Base-by-base conservation (phyloP, 1,139 yeast genomes). In the Candida tetrigidarum region DNA sequence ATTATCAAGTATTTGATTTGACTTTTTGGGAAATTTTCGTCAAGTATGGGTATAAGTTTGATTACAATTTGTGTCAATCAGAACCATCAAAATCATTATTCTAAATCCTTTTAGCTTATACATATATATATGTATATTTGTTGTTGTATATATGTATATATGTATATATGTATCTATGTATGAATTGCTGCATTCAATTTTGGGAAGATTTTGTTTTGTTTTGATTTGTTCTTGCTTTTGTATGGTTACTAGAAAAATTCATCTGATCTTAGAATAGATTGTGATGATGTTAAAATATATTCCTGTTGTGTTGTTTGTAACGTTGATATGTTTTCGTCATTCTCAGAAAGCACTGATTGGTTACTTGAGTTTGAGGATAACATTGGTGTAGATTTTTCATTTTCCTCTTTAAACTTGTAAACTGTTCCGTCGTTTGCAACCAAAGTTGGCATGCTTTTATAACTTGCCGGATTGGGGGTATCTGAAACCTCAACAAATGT, bases 1-100 rank as follows among this genome's bases (percentile, higher is more conserved):
- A 74, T 50, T 74, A 63, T 51, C 74, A 71, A 49, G 74, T 74
- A 10, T 74, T 74, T 57, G 79, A 74, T 54, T 65, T 74, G 51
- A 59, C 60, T 28, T 55, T 66, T 18, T 74, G 80, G 80, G 79
- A 74, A 38, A 68, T 70, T 12, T 68, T 66, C 52, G 56, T 66
- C 26, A 74, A 73, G 50, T 54, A 62, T 50, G 74, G 70, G 4
- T 72, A 71, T 54, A 66, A 62, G 49, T 66, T 69, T 50, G 76
- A 71, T 44, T 55, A 54, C 25, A 60, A 50, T 33, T 55, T 64
- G 44, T 61, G 69, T 50, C 71, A 66, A 49, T 41, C 54, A 25
- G 63, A 57, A 39, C 74, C 75, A 16, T 59, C 70, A 10, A 57
- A 54, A 30, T 55, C 56, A 39, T 55, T 66, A 35, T 52, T 59